Base-by-base conservation (phyloP, 495 filamentous ascomycete species). In the Penicillium pulvis region DNA sequence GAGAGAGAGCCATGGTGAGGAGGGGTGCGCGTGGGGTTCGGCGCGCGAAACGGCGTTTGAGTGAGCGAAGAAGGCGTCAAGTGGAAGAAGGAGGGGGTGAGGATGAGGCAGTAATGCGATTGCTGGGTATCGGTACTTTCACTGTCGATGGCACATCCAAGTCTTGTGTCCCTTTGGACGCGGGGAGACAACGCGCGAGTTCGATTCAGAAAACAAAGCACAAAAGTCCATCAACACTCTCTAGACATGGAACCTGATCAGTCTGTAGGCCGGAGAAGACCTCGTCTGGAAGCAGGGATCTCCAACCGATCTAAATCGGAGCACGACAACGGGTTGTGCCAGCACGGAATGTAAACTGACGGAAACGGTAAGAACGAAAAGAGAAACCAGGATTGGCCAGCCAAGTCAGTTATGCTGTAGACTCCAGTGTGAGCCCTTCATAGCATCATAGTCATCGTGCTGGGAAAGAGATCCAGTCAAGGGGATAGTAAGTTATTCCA, bases 1-100 rank as follows among this genome's bases (percentile, higher is more conserved):
- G 83, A 20, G 74, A 76, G 8, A 90, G 87, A 55, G 90, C 83
- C 92, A 95, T 95, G 69, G 59, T 82, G 64, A 60, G 14, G 64
- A 60, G 36, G 59, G 51, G 58, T 48, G 52, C 48, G 51, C 51
- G 42, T 44, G 54, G 58, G 46, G 43, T 28, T 35, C 28, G 33
- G 53, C 59, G 47, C 53, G 55, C 36, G 35, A 55, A 28, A 26
- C 28, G 16, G 33, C 17, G 47, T 24, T 26, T 39, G 6, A 49
- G 56, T 11, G 28, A 39, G 41, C 36, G 56, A 20, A 11, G 19
- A 6, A 51, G 12, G 33, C 39, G 33, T 23, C 4, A 3, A 14
- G 30, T 30, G 42, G 28, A 19, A 23, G 26, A 51, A 46, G 39
- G 28, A 52, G 44, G 35, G 36, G 47, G 24, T 44, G 17, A 43